Evolutionary conservation across 345 rosid genomes (phyloP), one percentile per base, ranked within the genome.

Genomic region (Toxicodendron radicans): DNA sequence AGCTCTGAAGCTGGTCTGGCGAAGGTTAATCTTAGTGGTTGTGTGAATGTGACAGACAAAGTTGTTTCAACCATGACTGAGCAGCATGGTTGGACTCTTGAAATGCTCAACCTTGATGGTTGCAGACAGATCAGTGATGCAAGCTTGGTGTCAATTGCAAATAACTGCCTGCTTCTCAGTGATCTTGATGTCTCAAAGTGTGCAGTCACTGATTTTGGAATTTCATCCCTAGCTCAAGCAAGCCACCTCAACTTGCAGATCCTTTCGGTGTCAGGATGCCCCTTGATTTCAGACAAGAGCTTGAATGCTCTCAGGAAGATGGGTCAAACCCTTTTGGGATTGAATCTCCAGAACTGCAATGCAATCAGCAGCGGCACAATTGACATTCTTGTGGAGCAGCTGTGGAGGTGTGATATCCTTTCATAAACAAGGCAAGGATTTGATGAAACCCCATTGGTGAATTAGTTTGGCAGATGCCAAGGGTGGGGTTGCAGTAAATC

Each of bases 381-480:
- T 11, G 89, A 86, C 68, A 58, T 84, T 65, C 93, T 95, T 35
- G 80, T 86, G 70, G 90, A 89, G 72, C 85, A 80, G 65, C 82
- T 93, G 62, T 93, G 93, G 91, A 88, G 85, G 78, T 95, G 97
- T 32, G 97, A 95, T 72, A 86, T 93, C 86, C 95, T 95, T 38
- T 87, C 76, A 79, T 95, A 79, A 91, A 74, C 72, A 38, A 10
- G 27, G 6, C 11, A 68, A 58, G 60, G 13, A 71, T 13, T 66
- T 58, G 64, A 21, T 10, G 4, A 45, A 35, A 54, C 57, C 78
- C 18, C 57, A 35, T 35, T 27, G 4, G n/a, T 7, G 10, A 73
- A 73, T 27, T 58, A 46, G 59, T 61, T 64, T 72, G 61, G 65
- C 68, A 51, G 58, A 58, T 32, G 30, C 58, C 58, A 76, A 66